These are phyloP conservation scores for Mucor mucedo DNA, from an alignment of 371 early-diverging fungal genomes.

Conservation along the genomic window DNA sequence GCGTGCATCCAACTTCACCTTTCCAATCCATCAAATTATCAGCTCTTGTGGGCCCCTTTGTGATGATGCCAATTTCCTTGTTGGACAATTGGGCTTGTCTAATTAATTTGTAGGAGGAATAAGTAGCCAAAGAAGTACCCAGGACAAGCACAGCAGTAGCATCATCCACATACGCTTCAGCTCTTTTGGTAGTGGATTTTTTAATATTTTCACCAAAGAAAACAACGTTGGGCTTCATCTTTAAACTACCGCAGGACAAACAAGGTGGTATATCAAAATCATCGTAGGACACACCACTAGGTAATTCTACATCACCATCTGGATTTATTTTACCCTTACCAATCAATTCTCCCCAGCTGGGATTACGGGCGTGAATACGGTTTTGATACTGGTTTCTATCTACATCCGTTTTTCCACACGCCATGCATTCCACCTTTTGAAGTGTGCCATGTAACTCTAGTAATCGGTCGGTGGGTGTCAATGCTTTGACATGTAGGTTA, in stretches of 20 bases:
- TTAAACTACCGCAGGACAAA: slow-evolving; percentile 57
- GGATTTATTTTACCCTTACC: slow-evolving; percentile 66
- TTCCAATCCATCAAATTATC: slow-evolving; percentile 67
- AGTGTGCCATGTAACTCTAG: slow-evolving; percentile 91
- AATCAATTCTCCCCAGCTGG: slow-evolving; percentile 57
- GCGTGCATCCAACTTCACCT: slow-evolving; percentile 55
- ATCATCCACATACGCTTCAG: slow-evolving; percentile 61
- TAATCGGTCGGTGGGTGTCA: slow-evolving; percentile 44
- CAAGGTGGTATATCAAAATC: slow-evolving; percentile 81
- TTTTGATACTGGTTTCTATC: slow-evolving; percentile 71
- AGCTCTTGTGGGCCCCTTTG: slow-evolving; percentile 79
- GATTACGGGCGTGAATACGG: slow-evolving; percentile 71
- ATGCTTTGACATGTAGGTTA: slow-evolving; percentile 72
- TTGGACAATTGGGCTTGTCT: slow-evolving; percentile 62
- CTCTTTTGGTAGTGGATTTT: slow-evolving; percentile 43
- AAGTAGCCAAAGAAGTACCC: slow-evolving; percentile 84
- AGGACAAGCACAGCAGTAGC: slow-evolving; percentile 72
- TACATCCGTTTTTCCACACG: slow-evolving; percentile 58
- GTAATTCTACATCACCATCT: slow-evolving; percentile 89
- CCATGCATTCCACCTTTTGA: slow-evolving; percentile 72
- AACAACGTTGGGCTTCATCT: slow-evolving; percentile 78
- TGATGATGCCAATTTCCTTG: slow-evolving; percentile 72
- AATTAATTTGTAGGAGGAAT: slow-evolving; percentile 80
- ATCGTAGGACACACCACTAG: slow-evolving; percentile 57
- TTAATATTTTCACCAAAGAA: slow-evolving; percentile 92